Evolutionary conservation across 257 asterid species (phyloP).

Genomic region (Nyctanthes arbortristis): DNA sequence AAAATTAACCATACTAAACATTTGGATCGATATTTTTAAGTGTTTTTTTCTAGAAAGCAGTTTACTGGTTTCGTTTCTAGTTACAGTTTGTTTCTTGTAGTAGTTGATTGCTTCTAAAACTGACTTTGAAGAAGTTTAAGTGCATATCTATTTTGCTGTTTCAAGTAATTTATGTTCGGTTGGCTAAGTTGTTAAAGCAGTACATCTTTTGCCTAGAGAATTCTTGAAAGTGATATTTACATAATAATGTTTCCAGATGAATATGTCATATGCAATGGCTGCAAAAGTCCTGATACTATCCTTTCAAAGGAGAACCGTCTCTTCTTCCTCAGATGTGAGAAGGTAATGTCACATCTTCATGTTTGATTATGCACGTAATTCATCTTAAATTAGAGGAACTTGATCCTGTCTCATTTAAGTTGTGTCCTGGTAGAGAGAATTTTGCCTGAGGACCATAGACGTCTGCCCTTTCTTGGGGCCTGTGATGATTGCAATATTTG

Average conservation of each 20-base stretch:
- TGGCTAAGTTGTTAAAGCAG: neutral
- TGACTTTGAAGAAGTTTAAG: neutral
- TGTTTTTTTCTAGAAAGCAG: neutral
- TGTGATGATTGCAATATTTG: slow-evolving; percentile 36
- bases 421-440: neutral
- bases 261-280: slow-evolving; percentile 56
- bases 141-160: neutral
- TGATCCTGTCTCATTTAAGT: neutral
- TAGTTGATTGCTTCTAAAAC: neutral
- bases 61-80: neutral
- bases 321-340: slow-evolving; percentile 53
- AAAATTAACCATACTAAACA: neutral
- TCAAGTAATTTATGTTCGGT: neutral
- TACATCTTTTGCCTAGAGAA: neutral
- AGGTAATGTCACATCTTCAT: slow-evolving; percentile 23
- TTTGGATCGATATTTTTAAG: neutral
- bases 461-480: slow-evolving; percentile 30
- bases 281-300: slow-evolving; percentile 57
- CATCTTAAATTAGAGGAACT: neutral
- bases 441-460: neutral
- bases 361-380: neutral
- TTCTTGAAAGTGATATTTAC: neutral
- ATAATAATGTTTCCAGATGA: slow-evolving; percentile 34
- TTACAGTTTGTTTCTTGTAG: neutral
- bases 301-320: slow-evolving; percentile 50